Evolutionary conservation across 1,139 yeast species (phyloP), one percentile per base, ranked within the genome.

Genomic region (Pichia sp.): DNA sequence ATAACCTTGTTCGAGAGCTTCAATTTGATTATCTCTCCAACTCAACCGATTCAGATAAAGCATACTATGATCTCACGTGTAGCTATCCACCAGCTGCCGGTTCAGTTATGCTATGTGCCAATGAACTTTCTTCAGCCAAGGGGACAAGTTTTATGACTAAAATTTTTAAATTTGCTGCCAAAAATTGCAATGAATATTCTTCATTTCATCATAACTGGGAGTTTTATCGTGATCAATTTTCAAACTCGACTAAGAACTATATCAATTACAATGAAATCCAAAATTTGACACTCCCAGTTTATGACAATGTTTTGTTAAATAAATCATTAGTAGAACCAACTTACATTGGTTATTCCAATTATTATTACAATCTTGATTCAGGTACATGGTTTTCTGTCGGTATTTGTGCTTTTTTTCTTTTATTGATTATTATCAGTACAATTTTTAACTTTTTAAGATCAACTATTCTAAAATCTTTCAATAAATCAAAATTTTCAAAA

Each of bases 41-140:
- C 10, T 10, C 20, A 8, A n/a, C 32, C 26, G 12, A 12, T 23
- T 9, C 26, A 11, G 11, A 25, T 14, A 8, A 17, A 3, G 3
- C 10, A 4, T 37, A 25, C 22, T 25, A 49, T 28, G 41, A 40
- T 25, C 18, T 28, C 1, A 17, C 35, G 20, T 52, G 54, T 35
- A 31, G 33, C 5, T 52, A 57, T 38, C 51, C 52, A 6, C 54
- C 59, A n/a, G 48, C 46, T 17, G 35, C 52, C 21, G 61, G 61
- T 5, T 40, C 60, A 1, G 34, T 53, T 6, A 34, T 59, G 25
- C 20, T 53, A 5, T 60, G 63, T 41, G 38, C 51, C 10, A 46
- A 44, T 11, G 43, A 49, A 4, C 24, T 43, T 20, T n/a, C 6
- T 9, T 33, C 45, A 2, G 40, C 34, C 9, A 34, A 40, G 10